Conservation (phyloP, 1,139 yeast genomes). For the Candida buenavistaensis region DNA sequence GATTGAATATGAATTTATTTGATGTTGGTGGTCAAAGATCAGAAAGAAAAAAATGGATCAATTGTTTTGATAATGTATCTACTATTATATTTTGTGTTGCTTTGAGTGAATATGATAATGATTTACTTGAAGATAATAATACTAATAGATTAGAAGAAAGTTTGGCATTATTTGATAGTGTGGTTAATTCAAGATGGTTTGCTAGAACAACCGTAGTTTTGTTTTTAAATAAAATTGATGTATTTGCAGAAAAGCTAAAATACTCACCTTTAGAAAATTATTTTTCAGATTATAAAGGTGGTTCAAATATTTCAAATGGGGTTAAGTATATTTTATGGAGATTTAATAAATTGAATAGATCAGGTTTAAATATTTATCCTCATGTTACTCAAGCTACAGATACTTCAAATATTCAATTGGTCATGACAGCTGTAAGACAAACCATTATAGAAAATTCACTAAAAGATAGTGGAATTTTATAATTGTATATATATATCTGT, state of each 20-base stretch:
- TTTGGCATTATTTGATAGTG: slow-evolving; percentile 80
- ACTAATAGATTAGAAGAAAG: slow-evolving; percentile 88
- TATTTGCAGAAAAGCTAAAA: slow-evolving; percentile 82
- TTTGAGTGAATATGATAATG: slow-evolving; percentile 86
- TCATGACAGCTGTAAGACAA: slow-evolving; percentile 89
- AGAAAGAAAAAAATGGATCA: slow-evolving; percentile 94
- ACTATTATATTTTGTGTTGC: slow-evolving; percentile 89
- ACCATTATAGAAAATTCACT: slow-evolving; percentile 83
- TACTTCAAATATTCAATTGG: slow-evolving; percentile 82
- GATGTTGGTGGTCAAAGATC: slow-evolving; percentile 96
- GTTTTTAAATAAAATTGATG: slow-evolving; percentile 85
- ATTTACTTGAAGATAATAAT: slow-evolving; percentile 70
- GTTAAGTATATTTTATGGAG: slow-evolving; percentile 92
- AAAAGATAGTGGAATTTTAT: slow-evolving; percentile 81
- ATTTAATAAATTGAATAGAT: slow-evolving; percentile 80
- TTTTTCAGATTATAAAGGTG: slow-evolving; percentile 91
- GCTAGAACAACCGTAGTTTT: slow-evolving; percentile 81
- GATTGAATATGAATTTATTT: slow-evolving; percentile 74
- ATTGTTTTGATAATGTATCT: slow-evolving; percentile 91
- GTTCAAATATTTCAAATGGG: slow-evolving; percentile 86
- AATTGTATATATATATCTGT: slow-evolving; percentile 2
- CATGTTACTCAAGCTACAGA: slow-evolving; percentile 96
- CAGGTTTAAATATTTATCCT: slow-evolving; percentile 80
- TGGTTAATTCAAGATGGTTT: slow-evolving; percentile 94
- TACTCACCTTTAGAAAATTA: slow-evolving; percentile 78